Evolutionary conservation across 208 protist genomes (phyloP), one percentile per base, ranked within the genome.

Genomic region (Acanthamoeba sp.): DNA sequence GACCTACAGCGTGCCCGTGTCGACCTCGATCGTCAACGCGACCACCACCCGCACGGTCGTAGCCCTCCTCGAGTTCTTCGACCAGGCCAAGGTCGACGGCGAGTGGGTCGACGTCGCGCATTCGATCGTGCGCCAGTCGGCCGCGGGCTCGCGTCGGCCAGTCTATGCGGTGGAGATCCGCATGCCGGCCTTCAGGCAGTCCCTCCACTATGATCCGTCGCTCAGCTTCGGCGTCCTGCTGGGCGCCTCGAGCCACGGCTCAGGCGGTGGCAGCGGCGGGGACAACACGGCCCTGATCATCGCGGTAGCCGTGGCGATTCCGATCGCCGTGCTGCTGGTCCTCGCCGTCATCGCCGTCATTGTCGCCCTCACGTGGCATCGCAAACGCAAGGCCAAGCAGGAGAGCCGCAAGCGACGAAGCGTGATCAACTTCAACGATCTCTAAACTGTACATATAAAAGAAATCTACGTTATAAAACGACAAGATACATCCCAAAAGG

Each of bases 201-300:
- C 69, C 27, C 69, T 80, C 27, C 69, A 80, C 69, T 80, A 80
- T 32, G 69, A 80, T 20, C 69, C 69, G 20, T 80, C 69, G 69
- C 38, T 80, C 69, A 45, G 24, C 69, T 45, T 80, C 0, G 69
- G 69, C 38, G 5, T 32, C 12, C 69, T 80, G 34, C 69, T 80
- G 34, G 69, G 69, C 20, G 12, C 10, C 29, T 24, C 69, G 48
- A 18, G 18, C 12, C 16, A 14, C 42, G 69, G 27, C 9, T 36
- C 27, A 10, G 10, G 69, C 32, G 38, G n/a, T 32, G 34, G 69
- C 14, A 20, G 36, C 3, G 69, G 36, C 69, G 69, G 69, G 7
- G 69, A 45, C 29, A 80, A 80, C 69, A 80, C 12, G 34, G 69
- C 29, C 69, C 69, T 80, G 9, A 80, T 80, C 69, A 80, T 80